phyloP scores from a whole-genome alignment of 2,329 filamentous ascomycete species.

The Exophiala lecanii-corni region DNA sequence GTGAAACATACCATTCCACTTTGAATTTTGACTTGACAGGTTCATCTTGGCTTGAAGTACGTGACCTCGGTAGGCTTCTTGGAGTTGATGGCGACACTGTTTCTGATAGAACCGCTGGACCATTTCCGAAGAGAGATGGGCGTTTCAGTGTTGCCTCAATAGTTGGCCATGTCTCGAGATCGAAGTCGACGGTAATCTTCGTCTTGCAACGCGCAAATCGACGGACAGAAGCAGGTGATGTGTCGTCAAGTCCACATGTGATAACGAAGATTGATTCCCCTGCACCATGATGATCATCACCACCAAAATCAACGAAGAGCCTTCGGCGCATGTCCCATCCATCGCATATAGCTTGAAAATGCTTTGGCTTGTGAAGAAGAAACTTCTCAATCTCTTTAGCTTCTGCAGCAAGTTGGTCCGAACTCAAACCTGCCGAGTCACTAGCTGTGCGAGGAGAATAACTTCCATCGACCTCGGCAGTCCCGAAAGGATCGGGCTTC shows the following conservation, averaged over 20 bases:
- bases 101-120: slow-evolving; percentile 24
- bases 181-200: slow-evolving; percentile 28
- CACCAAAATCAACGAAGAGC: slow-evolving; percentile 84
- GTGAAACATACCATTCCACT: slow-evolving; percentile 64
- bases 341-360: slow-evolving; percentile 72
- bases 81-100: slow-evolving; percentile 18
- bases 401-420: slow-evolving; percentile 68
- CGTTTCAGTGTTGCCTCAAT: slow-evolving; percentile 25
- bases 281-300: slow-evolving; percentile 68
- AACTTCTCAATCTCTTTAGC: slow-evolving; percentile 78
- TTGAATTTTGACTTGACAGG: slow-evolving; percentile 36
- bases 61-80: slow-evolving; percentile 30
- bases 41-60: slow-evolving; percentile 31
- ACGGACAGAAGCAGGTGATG: slow-evolving; percentile 48
- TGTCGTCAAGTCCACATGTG: slow-evolving; percentile 64
- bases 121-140: slow-evolving; percentile 49
- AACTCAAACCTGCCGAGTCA: slow-evolving; percentile 65
- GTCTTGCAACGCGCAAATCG: slow-evolving; percentile 55
- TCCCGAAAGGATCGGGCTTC: slow-evolving; percentile 67
- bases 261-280: slow-evolving; percentile 76
- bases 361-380: slow-evolving; percentile 64
- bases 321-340: slow-evolving; percentile 90
- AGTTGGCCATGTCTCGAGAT: slow-evolving; percentile 23
- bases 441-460: slow-evolving; percentile 79
- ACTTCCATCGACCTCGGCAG: slow-evolving; percentile 62